A percentile compares a stretch with the other conserved stretches of the same genome.
Evolutionary conservation across 371 early-diverging fungal species (phyloP).

Genomic region (Mucor mucedo): DNA sequence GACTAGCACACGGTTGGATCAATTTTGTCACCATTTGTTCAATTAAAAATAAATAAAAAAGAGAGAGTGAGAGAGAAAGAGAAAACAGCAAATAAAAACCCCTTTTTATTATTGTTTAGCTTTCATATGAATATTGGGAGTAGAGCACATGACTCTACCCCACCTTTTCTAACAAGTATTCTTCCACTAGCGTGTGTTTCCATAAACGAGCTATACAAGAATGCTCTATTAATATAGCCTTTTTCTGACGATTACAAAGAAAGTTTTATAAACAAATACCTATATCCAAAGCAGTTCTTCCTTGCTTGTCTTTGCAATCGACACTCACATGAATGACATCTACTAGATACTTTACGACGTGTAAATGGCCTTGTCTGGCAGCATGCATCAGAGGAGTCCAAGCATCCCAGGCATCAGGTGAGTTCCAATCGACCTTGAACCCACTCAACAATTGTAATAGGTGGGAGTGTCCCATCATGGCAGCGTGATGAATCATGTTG

Average conservation of each 20-base stretch:
- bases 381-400: slow-evolving; percentile 62
- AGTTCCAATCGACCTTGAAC: slow-evolving; percentile 30
- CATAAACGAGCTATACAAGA: slow-evolving; percentile 21
- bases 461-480: slow-evolving; percentile 51
- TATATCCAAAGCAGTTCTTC: slow-evolving; percentile 45
- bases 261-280: slow-evolving; percentile 30
- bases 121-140: slow-evolving; percentile 26
- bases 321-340: slow-evolving; percentile 27
- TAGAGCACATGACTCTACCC: slow-evolving; percentile 21
- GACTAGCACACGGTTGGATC: slow-evolving; percentile 16
- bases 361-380: slow-evolving; percentile 44
- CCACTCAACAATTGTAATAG: slow-evolving; percentile 29
- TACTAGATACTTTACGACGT: slow-evolving; percentile 37
- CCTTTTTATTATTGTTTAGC: slow-evolving; percentile 9
- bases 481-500: slow-evolving; percentile 53
- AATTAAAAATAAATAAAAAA: not conserved
- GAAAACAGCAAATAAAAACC: not conserved
- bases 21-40: not conserved
- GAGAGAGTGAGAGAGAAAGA: slow-evolving; percentile 8
- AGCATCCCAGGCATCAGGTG: slow-evolving; percentile 50
- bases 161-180: slow-evolving; percentile 18
- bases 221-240: not conserved
- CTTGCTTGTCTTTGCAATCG: slow-evolving; percentile 41
- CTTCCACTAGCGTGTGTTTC: slow-evolving; percentile 9
- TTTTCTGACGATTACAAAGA: not conserved